Evolutionary conservation across 345 rosid species (phyloP).

Genomic region (Salix exigua): DNA sequence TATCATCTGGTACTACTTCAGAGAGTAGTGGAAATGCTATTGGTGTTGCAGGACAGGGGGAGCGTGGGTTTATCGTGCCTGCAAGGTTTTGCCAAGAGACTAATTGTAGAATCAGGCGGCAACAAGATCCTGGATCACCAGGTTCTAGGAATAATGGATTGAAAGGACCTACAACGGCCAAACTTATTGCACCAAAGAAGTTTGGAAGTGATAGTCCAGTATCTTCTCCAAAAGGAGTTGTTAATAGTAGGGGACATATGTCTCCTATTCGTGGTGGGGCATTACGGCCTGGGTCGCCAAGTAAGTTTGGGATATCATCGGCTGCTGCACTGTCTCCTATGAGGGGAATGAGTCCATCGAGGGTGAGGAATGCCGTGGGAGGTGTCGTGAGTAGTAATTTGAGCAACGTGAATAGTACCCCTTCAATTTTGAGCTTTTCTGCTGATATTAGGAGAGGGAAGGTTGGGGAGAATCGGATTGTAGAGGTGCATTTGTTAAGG

Average conservation of each 20-base stretch:
- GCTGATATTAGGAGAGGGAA: constrained; percentile 73
- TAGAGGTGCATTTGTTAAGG: constrained; percentile 68
- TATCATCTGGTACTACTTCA: constrained; percentile 72
- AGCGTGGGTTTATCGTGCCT: constrained; percentile 39
- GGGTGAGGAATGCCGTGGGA: constrained; percentile 45
- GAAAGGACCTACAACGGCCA: constrained; percentile 36
- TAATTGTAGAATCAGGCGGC: constrained; percentile 42
- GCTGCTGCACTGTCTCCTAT: constrained; percentile 49
- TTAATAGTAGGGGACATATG: constrained; percentile 45
- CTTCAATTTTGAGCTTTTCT: constrained; percentile 73
- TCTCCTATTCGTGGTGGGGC: constrained; percentile 51
- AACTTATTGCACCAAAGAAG: constrained; percentile 40
- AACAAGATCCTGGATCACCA: constrained; percentile 42
- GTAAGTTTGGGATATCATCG: constrained; percentile 43
- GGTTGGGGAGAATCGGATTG: constrained; percentile 57
- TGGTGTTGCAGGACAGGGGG: constrained; percentile 26
- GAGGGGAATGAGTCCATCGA: constrained; percentile 65
- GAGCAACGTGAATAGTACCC: constrained; percentile 32
- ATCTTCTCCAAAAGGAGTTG: constrained; percentile 52
- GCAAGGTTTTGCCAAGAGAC: constrained; percentile 58
- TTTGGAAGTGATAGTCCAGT: constrained; percentile 45
- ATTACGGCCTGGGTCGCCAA: constrained; percentile 64
- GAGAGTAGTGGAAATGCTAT: constrained; percentile 25
- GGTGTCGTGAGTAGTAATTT: constrained; percentile 34
- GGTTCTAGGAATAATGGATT: constrained; percentile 31